Conservation (phyloP, 2,329 filamentous ascomycete species). For the Fusarium sacchari region DNA sequence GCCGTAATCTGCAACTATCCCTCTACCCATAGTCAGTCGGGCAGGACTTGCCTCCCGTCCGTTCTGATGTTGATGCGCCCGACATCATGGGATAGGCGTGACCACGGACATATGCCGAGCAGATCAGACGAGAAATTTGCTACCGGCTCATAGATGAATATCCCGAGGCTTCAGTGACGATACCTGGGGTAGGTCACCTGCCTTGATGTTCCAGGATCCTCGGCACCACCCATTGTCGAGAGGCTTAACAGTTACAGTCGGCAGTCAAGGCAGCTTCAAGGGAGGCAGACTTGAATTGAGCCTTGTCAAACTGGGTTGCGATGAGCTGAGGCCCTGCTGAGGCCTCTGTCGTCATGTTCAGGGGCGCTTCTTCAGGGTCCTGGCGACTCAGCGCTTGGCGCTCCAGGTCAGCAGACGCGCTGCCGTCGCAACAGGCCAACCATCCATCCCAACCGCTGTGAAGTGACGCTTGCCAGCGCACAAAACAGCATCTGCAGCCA, state of each 20-base stretch:
- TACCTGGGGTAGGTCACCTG: slow-evolving; percentile 36
- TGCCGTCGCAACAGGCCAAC: slow-evolving; percentile 28
- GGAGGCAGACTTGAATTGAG: slow-evolving; percentile 21
- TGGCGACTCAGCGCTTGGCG: slow-evolving; percentile 36
- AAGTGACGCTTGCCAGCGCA: slow-evolving; percentile 41
- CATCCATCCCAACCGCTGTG: slow-evolving; percentile 19
- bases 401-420: slow-evolving; percentile 39
- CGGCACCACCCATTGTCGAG: slow-evolving; percentile 11
- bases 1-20: slow-evolving; percentile 19
- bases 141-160: slow-evolving; percentile 19
- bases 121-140: slow-evolving; percentile 38
- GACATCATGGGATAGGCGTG: slow-evolving; percentile 37
- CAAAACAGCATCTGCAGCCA: slow-evolving; percentile 39
- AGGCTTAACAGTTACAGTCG: slow-evolving; percentile 15
- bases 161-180: slow-evolving; percentile 38
- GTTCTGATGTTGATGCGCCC: slow-evolving; percentile 27
- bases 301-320: slow-evolving; percentile 19
- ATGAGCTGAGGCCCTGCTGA: slow-evolving; percentile 30
- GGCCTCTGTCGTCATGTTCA: slow-evolving; percentile 40
- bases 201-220: slow-evolving; percentile 18
- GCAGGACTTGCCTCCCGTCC: slow-evolving; percentile 20
- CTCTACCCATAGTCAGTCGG: slow-evolving; percentile 14
- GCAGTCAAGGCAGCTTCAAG: background rate
- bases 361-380: slow-evolving; percentile 35
- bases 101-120: slow-evolving; percentile 40